Evolutionary conservation across 306 rosid species (phyloP).

Genomic region (Rosa lucieae): DNA sequence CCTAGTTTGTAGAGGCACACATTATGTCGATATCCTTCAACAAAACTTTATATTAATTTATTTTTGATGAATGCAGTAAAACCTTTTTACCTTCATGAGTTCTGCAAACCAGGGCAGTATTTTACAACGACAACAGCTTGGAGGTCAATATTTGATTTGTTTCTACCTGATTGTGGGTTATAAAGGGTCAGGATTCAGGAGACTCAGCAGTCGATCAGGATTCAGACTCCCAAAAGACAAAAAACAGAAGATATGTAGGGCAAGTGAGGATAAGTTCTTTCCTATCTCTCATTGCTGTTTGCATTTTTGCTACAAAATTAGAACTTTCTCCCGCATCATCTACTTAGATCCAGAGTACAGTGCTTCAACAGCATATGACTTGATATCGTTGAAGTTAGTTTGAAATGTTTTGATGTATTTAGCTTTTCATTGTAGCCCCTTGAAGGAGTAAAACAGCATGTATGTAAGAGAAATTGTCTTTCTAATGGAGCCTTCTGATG

Average conservation of each 20-base stretch:
- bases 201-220: too few relatives aligned
- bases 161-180: neutral
- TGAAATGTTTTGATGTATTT: neutral
- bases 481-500: constrained; percentile 78
- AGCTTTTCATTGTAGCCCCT: neutral
- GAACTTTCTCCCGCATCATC: neutral
- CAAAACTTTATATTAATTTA: neutral
- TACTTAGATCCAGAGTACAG: neutral
- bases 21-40: too few relatives aligned
- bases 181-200: neutral
- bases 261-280: neutral
- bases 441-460: neutral
- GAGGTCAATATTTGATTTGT: too few relatives aligned
- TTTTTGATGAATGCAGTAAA: neutral
- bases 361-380: neutral
- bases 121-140: neutral
- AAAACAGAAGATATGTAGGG: neutral
- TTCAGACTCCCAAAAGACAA: too few relatives aligned
- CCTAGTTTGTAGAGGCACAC: too few relatives aligned
- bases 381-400: neutral
- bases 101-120: neutral
- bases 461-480: constrained; percentile 31
- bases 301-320: neutral
- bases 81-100: neutral
- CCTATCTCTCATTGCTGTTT: neutral